Evolutionary conservation across 805 yeast species (phyloP), one percentile per base, ranked within the genome.

Genomic region (Cyberlindnera xylosilytica): DNA sequence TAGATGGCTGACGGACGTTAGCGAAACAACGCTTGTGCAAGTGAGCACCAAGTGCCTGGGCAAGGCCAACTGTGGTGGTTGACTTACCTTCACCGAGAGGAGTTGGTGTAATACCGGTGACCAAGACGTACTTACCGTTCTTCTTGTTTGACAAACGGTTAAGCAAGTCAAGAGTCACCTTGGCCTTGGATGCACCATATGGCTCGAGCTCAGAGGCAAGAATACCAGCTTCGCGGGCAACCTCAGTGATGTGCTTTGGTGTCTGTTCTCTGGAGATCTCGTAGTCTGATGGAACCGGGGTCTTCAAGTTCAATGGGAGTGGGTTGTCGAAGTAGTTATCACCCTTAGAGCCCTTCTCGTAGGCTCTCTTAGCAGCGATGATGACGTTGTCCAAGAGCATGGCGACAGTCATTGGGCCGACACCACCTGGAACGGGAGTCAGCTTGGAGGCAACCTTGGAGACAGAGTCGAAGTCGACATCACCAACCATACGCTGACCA

Each of bases 401-500:
- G 22, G 93, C 93, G 36, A 86, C 91, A 11, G 95, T 86, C 95
- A 86, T 86, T 59, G 95, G 95, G 39, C 95, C 95, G 50, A 86
- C 95, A 52, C 95, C 95, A 62, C 95, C 95, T 40, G 95, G 95
- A 45, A 86, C 95, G 9, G 95, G 95, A 13, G 95, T 86, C 49
- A 85, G 70, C 53, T 73, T 71, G 8, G 81, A 70, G 6, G 89
- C 81, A 49, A 70, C 74, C 26, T 68, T 63, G 38, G 67, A 65
- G 42, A 81, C 79, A 28, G 73, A 65, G 36, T 72, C 79, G 51
- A 72, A 83, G 44, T 83, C 87, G 44, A 80, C 87, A 59, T 86
- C 95, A 46, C 95, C 95, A 40, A 83, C 89, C 64, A 84, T 70
- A 61, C 78, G 76, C 52, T 73, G 70, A 35, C 93, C 93, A 3